Percentiles rank a stretch among this genome's conserved stretches.
Evolutionary conservation across 768 basidiomycete genomes (phyloP).

Genomic region (Hypsizygus marmoreus): DNA sequence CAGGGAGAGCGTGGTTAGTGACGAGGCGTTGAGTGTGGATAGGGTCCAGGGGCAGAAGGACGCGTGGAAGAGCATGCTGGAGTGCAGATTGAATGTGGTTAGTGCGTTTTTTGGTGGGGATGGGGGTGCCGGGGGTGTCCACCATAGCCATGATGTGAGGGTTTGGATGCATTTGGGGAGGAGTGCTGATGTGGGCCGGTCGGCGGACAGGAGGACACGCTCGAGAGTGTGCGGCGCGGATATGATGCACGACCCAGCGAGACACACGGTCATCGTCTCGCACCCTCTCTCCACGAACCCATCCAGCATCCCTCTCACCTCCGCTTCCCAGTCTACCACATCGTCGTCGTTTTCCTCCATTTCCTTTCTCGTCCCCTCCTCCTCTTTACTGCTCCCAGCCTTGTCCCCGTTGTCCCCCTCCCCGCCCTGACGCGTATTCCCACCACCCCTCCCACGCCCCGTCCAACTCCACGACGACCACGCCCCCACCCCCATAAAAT

Average conservation of each 20-base stretch:
- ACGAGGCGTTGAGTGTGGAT: constrained; percentile 19
- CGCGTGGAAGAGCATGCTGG: constrained; percentile 23
- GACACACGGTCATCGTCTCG: constrained; percentile 10
- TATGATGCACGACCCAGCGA: constrained; percentile 2
- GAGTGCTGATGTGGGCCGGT: background rate
- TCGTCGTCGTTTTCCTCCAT: no score
- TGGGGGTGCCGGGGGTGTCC: background rate
- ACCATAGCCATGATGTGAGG: background rate
- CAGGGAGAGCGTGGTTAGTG: constrained; percentile 24
- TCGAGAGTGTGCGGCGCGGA: background rate
- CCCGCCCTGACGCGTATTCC: no score
- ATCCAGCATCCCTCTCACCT: constrained; percentile 8
- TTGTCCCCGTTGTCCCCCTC: background rate
- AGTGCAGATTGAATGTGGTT: constrained; percentile 24
- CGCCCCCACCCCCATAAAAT: constrained; percentile 5
- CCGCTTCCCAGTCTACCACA: constrained; percentile 5
- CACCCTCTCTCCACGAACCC: constrained; percentile 9
- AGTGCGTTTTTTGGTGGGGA: background rate
- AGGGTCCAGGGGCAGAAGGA: constrained; percentile 24
- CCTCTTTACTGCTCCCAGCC: background rate
- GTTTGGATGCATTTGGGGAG: no score
- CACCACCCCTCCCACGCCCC: background rate
- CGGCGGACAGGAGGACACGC: background rate
- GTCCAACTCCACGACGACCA: background rate
- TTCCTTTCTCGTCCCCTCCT: no score